Percentiles rank a stretch among this genome's conserved stretches.
phyloP scores from a whole-genome alignment of 306 rosid species.

The Alnus glutinosa region DNA sequence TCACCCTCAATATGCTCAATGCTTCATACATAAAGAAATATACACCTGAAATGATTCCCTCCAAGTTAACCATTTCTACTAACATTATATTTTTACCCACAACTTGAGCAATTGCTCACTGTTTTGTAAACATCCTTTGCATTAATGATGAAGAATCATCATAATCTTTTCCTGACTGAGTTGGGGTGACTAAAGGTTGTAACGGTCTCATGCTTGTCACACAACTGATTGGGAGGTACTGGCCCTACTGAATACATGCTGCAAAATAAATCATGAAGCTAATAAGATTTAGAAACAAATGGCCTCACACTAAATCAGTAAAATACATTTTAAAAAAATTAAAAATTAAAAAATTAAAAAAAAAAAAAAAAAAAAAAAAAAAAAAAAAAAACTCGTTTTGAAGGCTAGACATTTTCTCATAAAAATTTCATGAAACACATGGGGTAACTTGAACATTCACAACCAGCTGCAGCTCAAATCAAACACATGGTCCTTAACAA shows the following conservation, averaged over 20 bases:
- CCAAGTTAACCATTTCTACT: constrained; percentile 51
- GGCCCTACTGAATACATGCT: constrained; percentile 68
- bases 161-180: constrained; percentile 58
- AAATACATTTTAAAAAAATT: too few species aligned
- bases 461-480: too few species aligned
- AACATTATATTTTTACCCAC: constrained; percentile 23
- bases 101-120: constrained; percentile 30
- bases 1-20: background rate
- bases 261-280: constrained; percentile 23
- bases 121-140: constrained; percentile 78
- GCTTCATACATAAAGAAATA: background rate
- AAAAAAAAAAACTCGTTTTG: too few species aligned
- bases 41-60: constrained; percentile 26
- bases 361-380: too few species aligned
- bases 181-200: constrained; percentile 49
- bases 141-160: constrained; percentile 91
- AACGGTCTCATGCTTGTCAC: constrained; percentile 37
- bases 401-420: too few species aligned
- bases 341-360: too few species aligned
- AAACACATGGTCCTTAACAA: too few species aligned
- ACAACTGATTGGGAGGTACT: constrained; percentile 61
- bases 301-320: too few species aligned
- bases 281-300: background rate
- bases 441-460: too few species aligned
- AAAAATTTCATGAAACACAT: too few species aligned